Conservation (phyloP, 2,329 filamentous ascomycete species). For the Trematosphaeria pertusa region DNA sequence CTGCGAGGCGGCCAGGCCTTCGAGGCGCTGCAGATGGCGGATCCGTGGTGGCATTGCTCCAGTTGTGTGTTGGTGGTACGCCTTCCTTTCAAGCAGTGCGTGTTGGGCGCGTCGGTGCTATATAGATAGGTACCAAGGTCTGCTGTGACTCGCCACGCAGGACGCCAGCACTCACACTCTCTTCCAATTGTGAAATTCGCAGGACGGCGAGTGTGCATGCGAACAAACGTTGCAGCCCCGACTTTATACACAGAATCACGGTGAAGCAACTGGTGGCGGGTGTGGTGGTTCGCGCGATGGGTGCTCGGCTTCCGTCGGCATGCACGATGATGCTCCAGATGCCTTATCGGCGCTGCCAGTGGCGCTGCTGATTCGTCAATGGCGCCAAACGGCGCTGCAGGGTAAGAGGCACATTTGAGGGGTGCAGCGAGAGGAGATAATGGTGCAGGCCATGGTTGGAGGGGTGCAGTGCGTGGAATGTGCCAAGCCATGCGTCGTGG, state of each 20-base stretch:
- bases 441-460: neutral
- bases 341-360: slow-evolving; percentile 10
- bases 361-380: slow-evolving; percentile 17
- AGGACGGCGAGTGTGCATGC: too few species aligned
- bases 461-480: too few species aligned
- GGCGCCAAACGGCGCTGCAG: neutral
- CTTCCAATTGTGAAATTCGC: neutral
- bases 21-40: slow-evolving; percentile 31
- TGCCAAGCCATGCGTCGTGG: too few species aligned
- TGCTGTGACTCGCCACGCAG: neutral
- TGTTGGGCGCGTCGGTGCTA: slow-evolving; percentile 5
- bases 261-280: slow-evolving; percentile 14
- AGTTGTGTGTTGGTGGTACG: slow-evolving; percentile 4
- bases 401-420: neutral
- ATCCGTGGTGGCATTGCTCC: slow-evolving; percentile 28
- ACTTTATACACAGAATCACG: slow-evolving; percentile 31
- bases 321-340: slow-evolving; percentile 19
- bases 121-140: neutral
- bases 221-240: slow-evolving; percentile 15
- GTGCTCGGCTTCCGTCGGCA: slow-evolving; percentile 40
- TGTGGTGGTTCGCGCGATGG: slow-evolving; percentile 23
- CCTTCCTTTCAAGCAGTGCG: slow-evolving; percentile 3
- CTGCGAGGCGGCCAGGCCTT: slow-evolving; percentile 28
- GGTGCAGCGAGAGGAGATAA: too few species aligned
- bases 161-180: neutral